phyloP scores from a whole-genome alignment of 2,329 filamentous ascomycete genomes.

The Coniochaeta sp. region DNA sequence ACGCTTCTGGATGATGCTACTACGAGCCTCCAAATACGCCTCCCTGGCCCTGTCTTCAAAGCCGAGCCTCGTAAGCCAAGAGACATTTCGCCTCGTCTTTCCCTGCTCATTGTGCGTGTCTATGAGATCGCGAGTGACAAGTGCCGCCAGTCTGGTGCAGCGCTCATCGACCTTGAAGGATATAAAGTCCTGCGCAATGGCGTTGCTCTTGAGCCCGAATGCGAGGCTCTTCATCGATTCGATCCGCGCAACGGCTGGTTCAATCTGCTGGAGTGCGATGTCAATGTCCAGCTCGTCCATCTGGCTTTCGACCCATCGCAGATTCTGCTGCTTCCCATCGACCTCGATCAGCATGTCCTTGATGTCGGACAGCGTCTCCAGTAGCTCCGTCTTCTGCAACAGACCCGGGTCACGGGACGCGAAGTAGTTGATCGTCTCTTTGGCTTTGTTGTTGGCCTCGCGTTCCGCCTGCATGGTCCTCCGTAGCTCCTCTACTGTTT shows the following conservation, averaged over 20 bases:
- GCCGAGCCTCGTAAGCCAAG: conserved; percentile 77
- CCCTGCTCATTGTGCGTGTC: conserved; percentile 69
- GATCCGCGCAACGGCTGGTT: conserved; percentile 73
- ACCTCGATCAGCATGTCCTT: conserved; percentile 92
- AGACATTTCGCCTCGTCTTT: conserved; percentile 73
- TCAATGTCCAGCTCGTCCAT: conserved; percentile 96
- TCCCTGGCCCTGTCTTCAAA: conserved; percentile 87
- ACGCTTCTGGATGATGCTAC: conserved; percentile 70
- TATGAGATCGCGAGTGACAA: conserved; percentile 70
- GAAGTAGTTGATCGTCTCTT: conserved; percentile 81
- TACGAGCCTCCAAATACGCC: conserved; percentile 74
- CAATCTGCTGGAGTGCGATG: conserved; percentile 83
- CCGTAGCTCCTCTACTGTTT: conserved; percentile 84
- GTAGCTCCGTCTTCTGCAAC: conserved; percentile 69
- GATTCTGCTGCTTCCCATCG: conserved; percentile 91
- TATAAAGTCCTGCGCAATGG: conserved; percentile 85
- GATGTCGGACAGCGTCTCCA: conserved; percentile 70
- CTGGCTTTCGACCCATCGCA: conserved; percentile 91
- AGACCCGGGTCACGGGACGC: conserved; percentile 70
- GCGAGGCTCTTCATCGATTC: conserved; percentile 79
- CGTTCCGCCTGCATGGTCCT: conserved; percentile 80
- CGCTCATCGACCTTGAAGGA: conserved; percentile 84
- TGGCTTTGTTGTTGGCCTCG: conserved; percentile 75
- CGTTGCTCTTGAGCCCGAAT: conserved; percentile 74
- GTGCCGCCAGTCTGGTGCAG: conserved; percentile 65